Evolutionary conservation across 2,329 filamentous ascomycete genomes (phyloP).

Genomic region (Colletotrichum sp.): DNA sequence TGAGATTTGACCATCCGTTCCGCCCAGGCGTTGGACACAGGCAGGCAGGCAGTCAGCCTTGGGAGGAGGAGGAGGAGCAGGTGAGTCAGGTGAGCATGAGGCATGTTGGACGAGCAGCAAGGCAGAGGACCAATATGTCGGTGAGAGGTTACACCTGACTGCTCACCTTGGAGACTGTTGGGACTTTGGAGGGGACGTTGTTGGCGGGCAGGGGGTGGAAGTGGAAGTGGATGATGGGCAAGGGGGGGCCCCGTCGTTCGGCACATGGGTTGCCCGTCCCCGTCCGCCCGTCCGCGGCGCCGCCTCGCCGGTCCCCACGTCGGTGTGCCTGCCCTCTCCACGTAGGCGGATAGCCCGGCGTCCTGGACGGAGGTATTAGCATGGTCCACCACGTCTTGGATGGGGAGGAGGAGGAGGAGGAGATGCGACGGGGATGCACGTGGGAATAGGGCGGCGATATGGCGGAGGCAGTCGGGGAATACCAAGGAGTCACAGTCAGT

Average conservation of each 20-base stretch:
- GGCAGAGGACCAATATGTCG: slow-evolving; percentile 3
- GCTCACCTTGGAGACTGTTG: slow-evolving; percentile 12
- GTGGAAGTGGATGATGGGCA: not conserved
- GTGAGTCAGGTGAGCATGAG: not conserved
- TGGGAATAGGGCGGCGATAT: not conserved
- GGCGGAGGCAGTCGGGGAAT: not conserved
- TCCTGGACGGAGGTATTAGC: not conserved
- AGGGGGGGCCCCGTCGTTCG: not conserved
- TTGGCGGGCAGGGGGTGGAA: not conserved
- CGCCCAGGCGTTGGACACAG: not conserved
- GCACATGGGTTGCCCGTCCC: slow-evolving; percentile 6
- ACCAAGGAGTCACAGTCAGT: not conserved
- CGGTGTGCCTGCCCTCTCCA: not conserved
- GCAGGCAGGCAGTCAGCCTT: not conserved
- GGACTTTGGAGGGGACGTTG: not conserved
- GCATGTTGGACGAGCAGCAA: not conserved
- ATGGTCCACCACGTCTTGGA: not conserved
- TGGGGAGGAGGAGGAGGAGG: not conserved
- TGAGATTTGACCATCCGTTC: not conserved
- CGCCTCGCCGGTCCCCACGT: not conserved
- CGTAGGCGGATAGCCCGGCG: not conserved
- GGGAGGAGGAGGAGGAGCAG: not conserved
- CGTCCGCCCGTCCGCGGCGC: not conserved
- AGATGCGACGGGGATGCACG: not conserved
- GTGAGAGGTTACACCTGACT: slow-evolving; percentile 20